phyloP scores from a whole-genome alignment of 148 eudicot species.

The Rhododendron williamsianum region DNA sequence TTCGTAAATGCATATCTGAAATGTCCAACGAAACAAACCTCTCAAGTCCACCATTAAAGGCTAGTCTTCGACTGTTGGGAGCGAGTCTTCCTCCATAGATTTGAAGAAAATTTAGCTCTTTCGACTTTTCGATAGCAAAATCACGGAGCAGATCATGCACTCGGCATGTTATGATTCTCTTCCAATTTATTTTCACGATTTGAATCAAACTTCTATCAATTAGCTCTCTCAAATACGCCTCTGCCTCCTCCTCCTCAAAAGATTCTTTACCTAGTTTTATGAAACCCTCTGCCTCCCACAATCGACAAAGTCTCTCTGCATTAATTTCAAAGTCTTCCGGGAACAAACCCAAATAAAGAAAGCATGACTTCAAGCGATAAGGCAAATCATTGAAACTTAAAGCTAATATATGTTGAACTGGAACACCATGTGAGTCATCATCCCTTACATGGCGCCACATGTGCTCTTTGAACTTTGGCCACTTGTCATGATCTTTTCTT shows the following conservation, averaged over 20 bases:
- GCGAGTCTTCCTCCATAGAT: not conserved
- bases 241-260: no score
- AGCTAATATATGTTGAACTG: not conserved
- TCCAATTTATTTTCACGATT: no score
- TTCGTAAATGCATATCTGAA: not conserved
- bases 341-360: constrained; percentile 8
- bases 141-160: not conserved
- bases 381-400: constrained; percentile 7
- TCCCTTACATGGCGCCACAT: constrained; percentile 1
- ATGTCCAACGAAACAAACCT: not conserved
- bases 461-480: not conserved
- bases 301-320: not conserved
- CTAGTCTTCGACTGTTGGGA: not conserved
- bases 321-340: not conserved
- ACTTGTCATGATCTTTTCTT: not conserved
- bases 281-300: no score
- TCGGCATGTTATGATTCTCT: not conserved
- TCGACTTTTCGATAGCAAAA: not conserved
- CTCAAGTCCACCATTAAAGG: not conserved
- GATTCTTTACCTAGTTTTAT: no score
- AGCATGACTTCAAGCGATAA: not conserved
- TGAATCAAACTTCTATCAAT: not conserved
- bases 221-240: no score
- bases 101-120: not conserved
- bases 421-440: not conserved